Conservation (phyloP, 129 eudicot genomes). For the Flaveria ramosissima region DNA sequence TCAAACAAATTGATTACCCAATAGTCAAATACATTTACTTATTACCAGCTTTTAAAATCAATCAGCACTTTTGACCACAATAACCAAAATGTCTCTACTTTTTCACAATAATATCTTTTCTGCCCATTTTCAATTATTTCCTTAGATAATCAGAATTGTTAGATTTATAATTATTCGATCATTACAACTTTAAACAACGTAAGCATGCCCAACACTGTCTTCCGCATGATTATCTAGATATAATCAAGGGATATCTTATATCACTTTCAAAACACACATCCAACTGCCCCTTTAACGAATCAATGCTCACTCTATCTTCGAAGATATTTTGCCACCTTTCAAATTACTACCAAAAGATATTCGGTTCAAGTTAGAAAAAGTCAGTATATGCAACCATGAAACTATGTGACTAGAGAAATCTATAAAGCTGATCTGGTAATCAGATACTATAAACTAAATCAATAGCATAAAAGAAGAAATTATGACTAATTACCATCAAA, state of each 20-base stretch:
- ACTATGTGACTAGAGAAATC: not conserved
- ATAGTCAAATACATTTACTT: not conserved
- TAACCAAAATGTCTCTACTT: not conserved
- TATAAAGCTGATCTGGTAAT: not conserved
- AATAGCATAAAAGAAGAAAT: not conserved
- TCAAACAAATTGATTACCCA: constrained; percentile 11
- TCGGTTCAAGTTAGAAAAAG: not conserved
- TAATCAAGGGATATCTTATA: not conserved
- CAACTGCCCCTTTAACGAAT: not conserved
- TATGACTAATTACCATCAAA: constrained; percentile 65
- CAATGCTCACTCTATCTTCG: not conserved
- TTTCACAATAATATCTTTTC: not conserved
- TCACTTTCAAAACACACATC: not conserved
- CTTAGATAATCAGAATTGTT: not conserved
- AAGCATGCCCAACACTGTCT: not conserved
- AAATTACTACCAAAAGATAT: not conserved
- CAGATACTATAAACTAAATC: not conserved
- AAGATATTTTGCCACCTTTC: not conserved
- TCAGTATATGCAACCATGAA: not conserved
- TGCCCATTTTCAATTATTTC: not conserved
- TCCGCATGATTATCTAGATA: not conserved
- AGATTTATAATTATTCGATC: not conserved
- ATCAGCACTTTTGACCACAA: not conserved
- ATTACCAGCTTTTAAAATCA: not conserved
- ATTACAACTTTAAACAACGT: not conserved